Percentiles rank a stretch among this genome's conserved stretches.
These are phyloP conservation scores for Botrytis squamosa DNA, from an alignment of 2,329 filamentous ascomycete species.

Conservation along the genomic window DNA sequence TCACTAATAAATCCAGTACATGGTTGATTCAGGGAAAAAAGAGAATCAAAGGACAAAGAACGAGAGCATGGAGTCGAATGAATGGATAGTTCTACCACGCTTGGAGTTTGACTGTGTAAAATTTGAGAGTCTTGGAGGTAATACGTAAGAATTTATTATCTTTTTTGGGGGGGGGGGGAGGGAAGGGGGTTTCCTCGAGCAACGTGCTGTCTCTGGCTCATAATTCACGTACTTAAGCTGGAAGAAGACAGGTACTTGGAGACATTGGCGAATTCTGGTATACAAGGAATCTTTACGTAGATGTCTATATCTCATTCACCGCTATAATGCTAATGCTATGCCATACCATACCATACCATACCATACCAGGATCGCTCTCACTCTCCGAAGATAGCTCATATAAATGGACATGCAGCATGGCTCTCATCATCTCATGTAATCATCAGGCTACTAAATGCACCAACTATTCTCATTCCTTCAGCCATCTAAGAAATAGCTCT, in stretches of 20 bases:
- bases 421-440: neutral
- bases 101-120: neutral
- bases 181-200: too few relatives aligned
- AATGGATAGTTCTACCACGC: neutral
- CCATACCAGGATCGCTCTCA: neutral
- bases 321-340: neutral
- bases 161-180: too few relatives aligned
- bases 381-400: neutral
- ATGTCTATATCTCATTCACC: neutral
- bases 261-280: neutral
- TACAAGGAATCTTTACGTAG: neutral
- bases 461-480: neutral
- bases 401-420: too few relatives aligned
- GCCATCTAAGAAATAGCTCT: slow-evolving; percentile 51
- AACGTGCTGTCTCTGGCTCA: neutral
- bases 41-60: neutral
- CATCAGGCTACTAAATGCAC: neutral
- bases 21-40: neutral
- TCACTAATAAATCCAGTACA: neutral
- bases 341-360: neutral
- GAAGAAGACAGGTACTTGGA: neutral
- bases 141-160: neutral
- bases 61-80: neutral
- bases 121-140: neutral
- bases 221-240: too few relatives aligned